Evolutionary conservation across 1,139 yeast species (phyloP), one percentile per base, ranked within the genome.

Genomic region (Diutina siamensis): DNA sequence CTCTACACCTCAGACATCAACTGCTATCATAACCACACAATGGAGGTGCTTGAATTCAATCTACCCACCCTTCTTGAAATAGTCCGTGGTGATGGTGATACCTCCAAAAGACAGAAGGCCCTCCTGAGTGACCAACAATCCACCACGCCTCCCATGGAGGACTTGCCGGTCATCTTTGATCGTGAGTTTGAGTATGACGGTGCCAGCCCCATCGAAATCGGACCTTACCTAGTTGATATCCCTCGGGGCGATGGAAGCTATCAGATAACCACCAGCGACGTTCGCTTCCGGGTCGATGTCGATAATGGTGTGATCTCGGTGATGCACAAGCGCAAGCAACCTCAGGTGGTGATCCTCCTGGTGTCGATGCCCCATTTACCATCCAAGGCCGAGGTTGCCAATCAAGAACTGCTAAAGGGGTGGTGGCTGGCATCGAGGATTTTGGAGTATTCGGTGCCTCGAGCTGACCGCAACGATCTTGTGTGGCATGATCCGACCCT

Each of bases 351-450:
- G 38, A 49, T 15, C 70, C 69, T 49, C 69, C 70, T 52, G 61
- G 59, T 33, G 47, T 63, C 5, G 61, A 69, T 45, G 59, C 71
- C 2, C 62, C 61, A 20, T 53, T 60, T 48, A 67, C 74, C 1
- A 49, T 53, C 4, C 44, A 45, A 7, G 49, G 15, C 17, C 4
- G 15, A 21, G n/a, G 15, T 13, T 7, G 18, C 22, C 15, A 15
- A 15, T 20, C 22, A 7, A 21, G 27, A 13, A 13, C 40, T 35
- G 40, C 9, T 35, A 15, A n/a, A 35, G 3, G 13, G 27, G 12
- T 22, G 22, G 22, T 22, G 27, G 9, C 27, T 19, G 22, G 40
- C 10, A 4, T n/a, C 18, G 8, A 35, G 28, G 10, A 10, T 35
- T 12, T 35, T 35, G 28, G 22, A 20, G 18, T 35, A 35, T 20